Base-by-base conservation (phyloP, 2,329 filamentous ascomycete species). In the Clonostachys sp. region DNA sequence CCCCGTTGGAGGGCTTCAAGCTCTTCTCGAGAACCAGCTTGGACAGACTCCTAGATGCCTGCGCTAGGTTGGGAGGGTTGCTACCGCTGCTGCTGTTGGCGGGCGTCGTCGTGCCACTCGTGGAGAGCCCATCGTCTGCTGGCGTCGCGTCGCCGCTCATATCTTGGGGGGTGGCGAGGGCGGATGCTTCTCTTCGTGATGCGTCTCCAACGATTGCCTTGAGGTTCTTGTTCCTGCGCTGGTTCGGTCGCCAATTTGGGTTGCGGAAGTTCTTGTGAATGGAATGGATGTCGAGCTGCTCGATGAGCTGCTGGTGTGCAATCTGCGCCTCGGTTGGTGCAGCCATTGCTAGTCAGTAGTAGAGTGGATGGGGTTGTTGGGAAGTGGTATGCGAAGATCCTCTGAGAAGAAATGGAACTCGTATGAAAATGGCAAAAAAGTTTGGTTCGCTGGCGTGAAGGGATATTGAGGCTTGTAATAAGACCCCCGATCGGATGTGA, bases 171-270 rank as follows among this genome's bases (percentile, higher is more conserved):
- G 81, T 96, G 14, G 87, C 89, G 61, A 91, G 77, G 35, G 89
- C 78, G 5, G 91, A 95, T n/a, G 90, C 89, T 73, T 97, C 92
- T 62, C 87, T 89, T 57, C 90, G 86, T 18, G 88, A 83, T 12
- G 87, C 89, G 60, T 99, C 94, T 50, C 90, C 87, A 51, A 99
- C 78, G 52, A 99, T 94, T 58, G 95, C 89, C 70, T 97, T 97
- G 69, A 97, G 86, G 68, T 96, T 97, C 76, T 99, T 99, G 81
- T 99, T 99, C 68, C 94, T 89, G 45, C 94, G 91, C 67, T 91
- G 87, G 55, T 92, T 90, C 14, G 94, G 90, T 62, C 89, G 91
- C 94, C 94, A 99, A 64, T 83, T 73, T 4, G 87, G 76, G 63
- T 91, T 96, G 66, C 92, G 91, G 76, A 96, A 99, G 60, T 84